phyloP scores from a whole-genome alignment of 1,139 yeast genomes.

The Eremothecium sinecaudum region DNA sequence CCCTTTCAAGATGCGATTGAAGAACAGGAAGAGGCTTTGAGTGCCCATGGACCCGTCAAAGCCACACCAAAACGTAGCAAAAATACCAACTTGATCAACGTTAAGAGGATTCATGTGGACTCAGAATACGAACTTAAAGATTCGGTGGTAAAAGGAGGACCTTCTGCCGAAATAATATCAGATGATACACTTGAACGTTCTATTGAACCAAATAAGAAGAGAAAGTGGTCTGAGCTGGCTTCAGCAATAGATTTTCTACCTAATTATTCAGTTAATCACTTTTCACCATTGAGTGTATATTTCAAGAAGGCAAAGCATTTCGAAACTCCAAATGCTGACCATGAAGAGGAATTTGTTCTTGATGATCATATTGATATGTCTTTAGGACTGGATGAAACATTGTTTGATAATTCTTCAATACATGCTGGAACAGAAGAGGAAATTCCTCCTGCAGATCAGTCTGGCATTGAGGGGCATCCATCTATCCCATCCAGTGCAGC shows the following conservation, averaged over 20 bases:
- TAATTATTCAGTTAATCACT: slow-evolving; percentile 8
- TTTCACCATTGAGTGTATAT: slow-evolving; percentile 12
- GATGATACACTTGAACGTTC: not conserved
- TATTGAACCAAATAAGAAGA: slow-evolving; percentile 10
- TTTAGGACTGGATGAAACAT: slow-evolving; percentile 17
- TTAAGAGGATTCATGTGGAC: slow-evolving; percentile 20
- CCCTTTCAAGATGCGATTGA: slow-evolving; percentile 4
- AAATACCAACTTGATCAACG: slow-evolving; percentile 12
- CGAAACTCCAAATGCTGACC: slow-evolving; percentile 4
- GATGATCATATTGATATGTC: slow-evolving; percentile 16
- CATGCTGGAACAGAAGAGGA: slow-evolving; percentile 7
- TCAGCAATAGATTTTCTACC: slow-evolving; percentile 17
- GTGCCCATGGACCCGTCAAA: slow-evolving; percentile 1
- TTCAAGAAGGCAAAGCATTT: slow-evolving; percentile 9
- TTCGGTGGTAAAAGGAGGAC: slow-evolving; percentile 11
- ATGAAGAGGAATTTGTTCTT: not conserved
- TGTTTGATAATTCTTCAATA: slow-evolving; percentile 5
- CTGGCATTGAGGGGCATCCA: slow-evolving; percentile 2
- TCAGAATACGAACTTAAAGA: slow-evolving; percentile 22
- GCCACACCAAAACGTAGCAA: not conserved
- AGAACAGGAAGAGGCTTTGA: slow-evolving; percentile 6
- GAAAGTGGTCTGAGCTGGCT: slow-evolving; percentile 17
- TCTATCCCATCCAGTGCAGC: slow-evolving; percentile 6
- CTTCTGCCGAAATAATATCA: slow-evolving; percentile 1
- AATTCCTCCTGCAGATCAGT: slow-evolving; percentile 4